Evolutionary conservation across 257 asterid species (phyloP), one percentile per base, ranked within the genome.

Genomic region (Ilex aquifolium): DNA sequence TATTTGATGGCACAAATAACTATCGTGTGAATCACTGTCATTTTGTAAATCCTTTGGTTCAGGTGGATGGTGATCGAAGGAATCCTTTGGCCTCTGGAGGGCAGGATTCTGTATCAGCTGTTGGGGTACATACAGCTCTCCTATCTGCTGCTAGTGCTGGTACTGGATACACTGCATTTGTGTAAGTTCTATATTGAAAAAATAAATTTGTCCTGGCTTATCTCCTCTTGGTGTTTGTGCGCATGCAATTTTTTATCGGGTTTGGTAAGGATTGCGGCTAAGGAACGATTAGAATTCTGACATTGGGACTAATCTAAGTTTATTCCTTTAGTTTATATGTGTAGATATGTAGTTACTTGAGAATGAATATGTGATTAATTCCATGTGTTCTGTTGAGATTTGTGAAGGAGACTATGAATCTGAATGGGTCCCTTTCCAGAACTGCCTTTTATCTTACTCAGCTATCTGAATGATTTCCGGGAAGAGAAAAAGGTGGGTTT

Each of bases 131-230:
- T 73, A 90, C 95, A 56, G 87, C 94, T 27, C 75, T 84, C 31
- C 49, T 87, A 9, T 81, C 97, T 56, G 84, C 96, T 65, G 85
- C 95, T 53, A 92, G 85, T 85, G 89, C 95, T 70, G 96, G 96
- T 53, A 71, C 90, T 76, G 99, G 97, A 71, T 90, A 90, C 76
- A 78, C 99, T 56, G 95, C 96, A 61, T 93, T 84, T 71, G 99
- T 95, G 97, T 93, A 84, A 81, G 97, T 85, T 67, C 57, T 48
- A 59, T 21, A 30, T 59, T 29, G 6, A 11, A 14, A 32, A 17
- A 31, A 16, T 50, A 39, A 49, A 21, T 27, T 29, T 62, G 14
- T 46, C 27, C 16, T 49, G 15, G 1, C 36, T 44, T 21, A 31
- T 21, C 44, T 49, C 40, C 14, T 12, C 14, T 12, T 15, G 16